Evolutionary conservation across 2,329 filamentous ascomycete genomes (phyloP).

Genomic region (Xylariaceae sp.): DNA sequence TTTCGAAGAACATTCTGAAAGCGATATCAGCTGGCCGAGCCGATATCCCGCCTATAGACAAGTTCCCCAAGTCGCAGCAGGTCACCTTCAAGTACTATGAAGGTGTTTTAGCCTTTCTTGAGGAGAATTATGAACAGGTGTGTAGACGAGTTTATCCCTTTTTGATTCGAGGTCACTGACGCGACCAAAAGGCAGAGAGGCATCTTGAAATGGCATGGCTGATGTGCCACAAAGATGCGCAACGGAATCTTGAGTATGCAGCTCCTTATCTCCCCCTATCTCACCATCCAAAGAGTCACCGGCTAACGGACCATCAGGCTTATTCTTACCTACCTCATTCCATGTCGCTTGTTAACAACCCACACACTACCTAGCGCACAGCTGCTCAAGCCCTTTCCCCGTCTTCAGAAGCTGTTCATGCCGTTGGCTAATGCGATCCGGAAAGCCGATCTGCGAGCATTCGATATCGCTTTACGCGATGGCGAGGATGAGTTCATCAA

Average conservation of each 20-base stretch:
- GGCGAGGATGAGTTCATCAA: conserved; percentile 92
- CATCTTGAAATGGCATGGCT: conserved; percentile 74
- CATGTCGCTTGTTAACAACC: conserved; percentile 82
- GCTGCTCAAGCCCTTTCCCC: conserved; percentile 70
- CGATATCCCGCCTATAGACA: conserved; percentile 74
- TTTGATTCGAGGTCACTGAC: conserved; percentile 1
- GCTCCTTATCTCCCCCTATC: conserved; percentile 1
- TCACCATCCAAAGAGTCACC: conserved; percentile 21
- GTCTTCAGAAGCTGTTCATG: conserved; percentile 69
- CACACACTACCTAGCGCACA: conserved; percentile 72
- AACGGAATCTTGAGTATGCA: conserved; percentile 72
- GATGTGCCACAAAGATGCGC: conserved; percentile 69
- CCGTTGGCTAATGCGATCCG: conserved; percentile 76
- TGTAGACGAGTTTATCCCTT: conserved; percentile 16
- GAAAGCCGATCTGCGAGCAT: conserved; percentile 72
- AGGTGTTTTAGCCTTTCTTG: conserved; percentile 86
- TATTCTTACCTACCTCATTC: conserved; percentile 91
- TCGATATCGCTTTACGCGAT: conserved; percentile 73
- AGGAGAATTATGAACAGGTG: conserved; percentile 84
- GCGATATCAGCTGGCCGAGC: conserved; percentile 69
- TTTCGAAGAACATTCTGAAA: conserved; percentile 84
- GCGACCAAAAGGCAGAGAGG: conserved; percentile 63
- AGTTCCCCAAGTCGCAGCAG: conserved; percentile 83
- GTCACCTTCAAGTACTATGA: conserved; percentile 97
- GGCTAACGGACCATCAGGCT: conserved; percentile 48